phyloP scores from a whole-genome alignment of 345 rosid genomes.

The Hirschfeldia incana region DNA sequence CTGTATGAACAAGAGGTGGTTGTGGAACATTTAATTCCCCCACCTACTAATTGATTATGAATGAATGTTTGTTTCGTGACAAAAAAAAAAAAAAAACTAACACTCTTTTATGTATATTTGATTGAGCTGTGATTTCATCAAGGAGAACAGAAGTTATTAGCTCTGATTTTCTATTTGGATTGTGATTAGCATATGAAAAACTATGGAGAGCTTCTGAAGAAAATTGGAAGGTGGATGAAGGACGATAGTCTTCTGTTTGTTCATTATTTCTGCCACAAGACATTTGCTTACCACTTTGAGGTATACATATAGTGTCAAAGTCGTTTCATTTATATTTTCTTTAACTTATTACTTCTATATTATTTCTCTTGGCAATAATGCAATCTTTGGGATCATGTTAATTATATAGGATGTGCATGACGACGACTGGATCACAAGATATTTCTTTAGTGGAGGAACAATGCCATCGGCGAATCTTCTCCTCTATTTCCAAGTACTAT shows the following conservation, averaged over 20 bases:
- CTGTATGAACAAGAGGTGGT: too few relatives aligned
- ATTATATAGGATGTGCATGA: conserved; percentile 62
- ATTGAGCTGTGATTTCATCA: background rate
- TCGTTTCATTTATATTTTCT: too few relatives aligned
- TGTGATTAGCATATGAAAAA: conserved; percentile 78
- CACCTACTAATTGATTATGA: too few relatives aligned
- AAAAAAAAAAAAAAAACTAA: too few relatives aligned
- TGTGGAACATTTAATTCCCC: too few relatives aligned
- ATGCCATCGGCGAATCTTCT: conserved; percentile 89
- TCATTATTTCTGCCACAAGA: conserved; percentile 84
- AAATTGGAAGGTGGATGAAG: conserved; percentile 85
- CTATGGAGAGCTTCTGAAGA: conserved; percentile 67
- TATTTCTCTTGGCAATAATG: background rate
- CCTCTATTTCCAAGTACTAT: conserved; percentile 79
- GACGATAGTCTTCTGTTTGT: conserved; percentile 73
- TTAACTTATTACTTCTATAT: too few relatives aligned
- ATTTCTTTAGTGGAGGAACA: conserved; percentile 89
- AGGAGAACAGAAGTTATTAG: background rate
- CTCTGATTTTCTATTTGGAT: background rate
- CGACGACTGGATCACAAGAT: conserved; percentile 87
- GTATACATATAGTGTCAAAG: conserved; percentile 31
- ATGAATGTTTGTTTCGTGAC: too few relatives aligned
- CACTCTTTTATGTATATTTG: background rate
- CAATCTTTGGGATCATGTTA: conserved; percentile 8
- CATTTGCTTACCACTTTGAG: conserved; percentile 88